Conservation (phyloP, 2,329 filamentous ascomycete genomes). For the Periconia digitata region DNA sequence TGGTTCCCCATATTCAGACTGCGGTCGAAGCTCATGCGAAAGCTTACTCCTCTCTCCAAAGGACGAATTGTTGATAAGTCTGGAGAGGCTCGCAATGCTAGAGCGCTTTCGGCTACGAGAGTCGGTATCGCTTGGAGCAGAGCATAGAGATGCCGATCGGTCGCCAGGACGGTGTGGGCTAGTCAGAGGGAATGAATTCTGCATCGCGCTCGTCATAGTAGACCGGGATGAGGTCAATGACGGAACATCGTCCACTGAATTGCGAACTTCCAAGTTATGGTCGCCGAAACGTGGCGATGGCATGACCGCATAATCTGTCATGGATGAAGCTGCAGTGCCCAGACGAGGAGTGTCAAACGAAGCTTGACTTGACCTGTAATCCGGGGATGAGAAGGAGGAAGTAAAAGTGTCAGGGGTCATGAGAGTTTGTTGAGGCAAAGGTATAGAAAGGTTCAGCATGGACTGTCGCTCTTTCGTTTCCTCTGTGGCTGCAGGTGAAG, state of each 20-base stretch:
- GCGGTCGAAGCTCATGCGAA: conserved; percentile 62
- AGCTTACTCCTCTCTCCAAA: conserved; percentile 76
- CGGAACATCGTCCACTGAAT: conserved; percentile 73
- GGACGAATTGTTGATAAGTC: conserved; percentile 66
- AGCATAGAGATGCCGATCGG: conserved; percentile 45
- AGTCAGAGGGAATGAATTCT: conserved; percentile 50
- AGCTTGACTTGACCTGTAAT: conserved; percentile 62
- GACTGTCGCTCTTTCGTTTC: conserved; percentile 41
- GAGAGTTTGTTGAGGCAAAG: conserved; percentile 49
- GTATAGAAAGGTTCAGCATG: conserved; percentile 40
- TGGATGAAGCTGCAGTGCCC: conserved; percentile 74
- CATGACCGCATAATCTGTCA: conserved; percentile 70
- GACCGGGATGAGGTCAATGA: conserved; percentile 76
- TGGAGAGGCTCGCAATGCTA: conserved; percentile 75
- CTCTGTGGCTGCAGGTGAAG: conserved; percentile 32
- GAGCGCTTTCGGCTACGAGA: conserved; percentile 69
- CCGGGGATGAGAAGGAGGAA: conserved; percentile 64
- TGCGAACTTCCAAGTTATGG: conserved; percentile 69
- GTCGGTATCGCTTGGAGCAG: conserved; percentile 43
- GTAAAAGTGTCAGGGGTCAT: conserved; percentile 68
- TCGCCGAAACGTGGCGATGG: conserved; percentile 73
- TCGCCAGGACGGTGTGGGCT: conserved; percentile 47
- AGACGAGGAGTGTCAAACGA: conserved; percentile 70
- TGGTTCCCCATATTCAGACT: conserved; percentile 54
- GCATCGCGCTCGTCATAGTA: conserved; percentile 71